Conservation (phyloP, 2,329 filamentous ascomycete genomes). For the Beauveria asiatica region DNA sequence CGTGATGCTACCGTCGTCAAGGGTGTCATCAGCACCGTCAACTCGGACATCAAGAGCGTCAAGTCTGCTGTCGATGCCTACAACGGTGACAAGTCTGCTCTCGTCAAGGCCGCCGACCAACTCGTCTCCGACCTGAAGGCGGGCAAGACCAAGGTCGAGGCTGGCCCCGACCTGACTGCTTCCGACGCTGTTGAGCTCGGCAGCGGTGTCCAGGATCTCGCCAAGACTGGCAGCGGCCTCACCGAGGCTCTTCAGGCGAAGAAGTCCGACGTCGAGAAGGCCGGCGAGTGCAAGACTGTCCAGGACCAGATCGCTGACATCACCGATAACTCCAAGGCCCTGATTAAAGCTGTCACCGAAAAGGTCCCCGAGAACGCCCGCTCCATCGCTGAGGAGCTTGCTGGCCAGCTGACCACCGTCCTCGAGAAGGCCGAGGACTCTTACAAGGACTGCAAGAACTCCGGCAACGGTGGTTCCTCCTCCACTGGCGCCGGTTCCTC, state of each 20-base stretch:
- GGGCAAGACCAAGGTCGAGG: constrained; percentile 4
- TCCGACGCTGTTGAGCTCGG: neutral
- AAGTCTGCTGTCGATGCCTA: constrained; percentile 9
- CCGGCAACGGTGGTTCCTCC: neutral
- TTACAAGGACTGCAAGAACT: constrained; percentile 11
- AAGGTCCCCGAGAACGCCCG: constrained; percentile 20
- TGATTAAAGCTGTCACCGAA: constrained; percentile 19
- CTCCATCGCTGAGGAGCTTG: constrained; percentile 17
- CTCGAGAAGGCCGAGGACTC: constrained; percentile 6
- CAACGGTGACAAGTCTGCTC: constrained; percentile 10
- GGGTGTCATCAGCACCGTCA: neutral
- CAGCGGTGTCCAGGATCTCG: neutral
- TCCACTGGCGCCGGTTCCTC: neutral
- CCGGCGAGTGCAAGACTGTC: constrained; percentile 20
- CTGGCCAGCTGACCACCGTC: constrained; percentile 15
- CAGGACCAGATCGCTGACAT: constrained; percentile 17
- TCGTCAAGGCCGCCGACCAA: constrained; percentile 9
- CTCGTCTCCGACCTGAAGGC: constrained; percentile 11
- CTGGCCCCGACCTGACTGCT: neutral
- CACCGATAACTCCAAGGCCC: constrained; percentile 15
- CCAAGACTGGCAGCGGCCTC: constrained; percentile 20
- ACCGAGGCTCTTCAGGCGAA: constrained; percentile 24
- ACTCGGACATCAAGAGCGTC: constrained; percentile 1
- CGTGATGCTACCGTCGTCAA: neutral
- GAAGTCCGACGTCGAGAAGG: constrained; percentile 19